A percentile compares a stretch with the other conserved stretches of the same genome.
phyloP scores from a whole-genome alignment of 225 moss, liverwort and hornwort genomes.

The Takakia lepidozioides region DNA sequence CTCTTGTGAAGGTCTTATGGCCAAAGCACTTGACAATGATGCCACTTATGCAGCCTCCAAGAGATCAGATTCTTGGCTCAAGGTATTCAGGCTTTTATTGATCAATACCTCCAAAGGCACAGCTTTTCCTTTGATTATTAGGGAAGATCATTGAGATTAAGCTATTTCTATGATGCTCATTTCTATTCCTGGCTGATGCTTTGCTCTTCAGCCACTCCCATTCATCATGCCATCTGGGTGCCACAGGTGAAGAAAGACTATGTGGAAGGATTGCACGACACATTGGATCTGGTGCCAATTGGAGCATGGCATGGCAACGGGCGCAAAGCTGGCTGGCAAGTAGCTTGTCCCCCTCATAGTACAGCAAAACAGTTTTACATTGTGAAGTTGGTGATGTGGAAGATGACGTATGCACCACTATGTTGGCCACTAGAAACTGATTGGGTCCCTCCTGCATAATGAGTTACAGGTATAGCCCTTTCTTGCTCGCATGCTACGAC shows the following conservation, averaged over 20 bases:
- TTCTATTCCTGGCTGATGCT: no score
- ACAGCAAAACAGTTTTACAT: neutral
- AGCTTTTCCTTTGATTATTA: neutral
- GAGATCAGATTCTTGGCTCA: slow-evolving; percentile 89
- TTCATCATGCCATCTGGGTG: neutral
- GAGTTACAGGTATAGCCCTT: slow-evolving; percentile 79
- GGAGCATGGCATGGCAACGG: slow-evolving; percentile 96
- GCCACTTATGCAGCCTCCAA: slow-evolving; percentile 84
- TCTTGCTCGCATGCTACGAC: slow-evolving; percentile 84
- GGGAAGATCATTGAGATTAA: no score
- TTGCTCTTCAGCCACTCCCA: neutral
- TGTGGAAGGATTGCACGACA: slow-evolving; percentile 85
- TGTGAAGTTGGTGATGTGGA: neutral
- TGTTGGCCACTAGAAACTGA: neutral
- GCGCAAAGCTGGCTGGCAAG: slow-evolving; percentile 90
- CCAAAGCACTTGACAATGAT: slow-evolving; percentile 67
- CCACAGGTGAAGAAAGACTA: slow-evolving; percentile 80
- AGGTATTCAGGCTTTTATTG: no score
- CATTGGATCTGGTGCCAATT: slow-evolving; percentile 84
- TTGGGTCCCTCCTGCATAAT: neutral
- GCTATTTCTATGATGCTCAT: no score
- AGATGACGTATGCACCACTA: neutral
- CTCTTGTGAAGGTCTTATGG: slow-evolving; percentile 95
- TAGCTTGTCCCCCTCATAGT: neutral
- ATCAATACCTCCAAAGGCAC: no score